Percentiles rank a stretch among this genome's conserved stretches.
phyloP scores from a whole-genome alignment of 352 stramenopile genomes.

The Phytophthora niederhauseri region DNA sequence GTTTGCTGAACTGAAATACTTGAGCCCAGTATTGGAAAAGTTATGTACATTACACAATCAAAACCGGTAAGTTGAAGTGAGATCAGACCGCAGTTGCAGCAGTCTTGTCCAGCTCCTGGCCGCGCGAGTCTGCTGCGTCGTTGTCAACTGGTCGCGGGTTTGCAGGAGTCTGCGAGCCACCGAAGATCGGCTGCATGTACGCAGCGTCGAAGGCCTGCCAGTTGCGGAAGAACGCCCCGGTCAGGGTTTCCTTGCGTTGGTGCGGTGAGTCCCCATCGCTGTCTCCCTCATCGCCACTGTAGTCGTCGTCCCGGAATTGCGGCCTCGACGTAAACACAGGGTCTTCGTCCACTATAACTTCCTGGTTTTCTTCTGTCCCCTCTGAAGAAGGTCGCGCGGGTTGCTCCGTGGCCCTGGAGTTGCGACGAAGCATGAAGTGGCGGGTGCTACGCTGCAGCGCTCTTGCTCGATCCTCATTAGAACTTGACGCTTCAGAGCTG shows the following conservation, averaged over 20 bases:
- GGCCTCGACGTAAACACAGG: constrained; percentile 71
- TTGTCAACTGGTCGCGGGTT: constrained; percentile 19
- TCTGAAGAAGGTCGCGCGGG: constrained; percentile 8
- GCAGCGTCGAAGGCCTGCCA: constrained; percentile 75
- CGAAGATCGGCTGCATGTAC: constrained; percentile 86
- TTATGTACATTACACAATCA: constrained; percentile 21
- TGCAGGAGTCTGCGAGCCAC: constrained; percentile 38
- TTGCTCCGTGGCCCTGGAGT: constrained; percentile 33
- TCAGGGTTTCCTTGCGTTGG: constrained; percentile 46
- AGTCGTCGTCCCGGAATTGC: constrained; percentile 68
- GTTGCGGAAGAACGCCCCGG: constrained; percentile 65
- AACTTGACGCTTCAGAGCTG: constrained; percentile 36
- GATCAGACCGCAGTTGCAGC: constrained; percentile 43
- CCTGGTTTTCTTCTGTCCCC: constrained; percentile 20
- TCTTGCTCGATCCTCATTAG: constrained; percentile 25
- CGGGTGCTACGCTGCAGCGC: constrained; percentile 53
- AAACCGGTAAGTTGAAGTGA: constrained; percentile 30
- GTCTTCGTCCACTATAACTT: constrained; percentile 21
- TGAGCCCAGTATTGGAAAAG: constrained; percentile 19
- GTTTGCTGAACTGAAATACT: constrained; percentile 32
- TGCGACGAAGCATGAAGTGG: constrained; percentile 65
- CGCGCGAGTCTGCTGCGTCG: background rate
- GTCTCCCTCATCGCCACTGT: constrained; percentile 52
- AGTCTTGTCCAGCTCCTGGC: constrained; percentile 41
- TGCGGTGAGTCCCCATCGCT: constrained; percentile 17